phyloP scores from a whole-genome alignment of 2,329 filamentous ascomycete species.

The Hypoxylon rubiginosum region DNA sequence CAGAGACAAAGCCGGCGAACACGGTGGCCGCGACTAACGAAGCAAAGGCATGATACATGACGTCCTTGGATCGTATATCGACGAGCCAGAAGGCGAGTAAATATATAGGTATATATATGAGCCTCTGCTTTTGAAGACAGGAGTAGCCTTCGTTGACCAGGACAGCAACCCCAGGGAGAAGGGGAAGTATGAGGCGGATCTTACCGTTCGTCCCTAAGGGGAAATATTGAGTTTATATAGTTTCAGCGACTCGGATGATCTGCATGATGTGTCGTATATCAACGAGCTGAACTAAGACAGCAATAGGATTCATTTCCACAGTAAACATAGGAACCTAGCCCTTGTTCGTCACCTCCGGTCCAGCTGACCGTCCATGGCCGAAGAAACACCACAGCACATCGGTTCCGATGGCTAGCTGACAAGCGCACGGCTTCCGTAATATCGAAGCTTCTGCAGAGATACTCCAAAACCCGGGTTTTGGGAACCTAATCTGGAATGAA shows the following conservation, averaged over 20 bases:
- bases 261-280: not conserved
- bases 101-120: not conserved
- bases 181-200: not conserved
- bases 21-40: slow-evolving; percentile 27
- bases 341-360: slow-evolving; percentile 5
- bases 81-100: not conserved
- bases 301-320: not conserved
- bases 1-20: slow-evolving; percentile 40
- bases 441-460: slow-evolving; percentile 24
- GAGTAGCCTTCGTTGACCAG: slow-evolving; percentile 6
- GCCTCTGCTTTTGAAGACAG: not conserved
- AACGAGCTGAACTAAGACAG: slow-evolving; percentile 10
- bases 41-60: slow-evolving; percentile 33
- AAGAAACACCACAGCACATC: slow-evolving; percentile 7
- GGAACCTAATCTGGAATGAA: slow-evolving; percentile 27
- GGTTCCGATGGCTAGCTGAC: slow-evolving; percentile 10
- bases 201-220: slow-evolving; percentile 5
- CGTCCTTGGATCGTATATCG: slow-evolving; percentile 9
- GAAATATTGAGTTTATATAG: slow-evolving; percentile 28
- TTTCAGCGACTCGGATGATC: slow-evolving; percentile 7
- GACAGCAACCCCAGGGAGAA: not conserved
- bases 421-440: slow-evolving; percentile 23
- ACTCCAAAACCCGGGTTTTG: slow-evolving; percentile 20
- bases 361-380: slow-evolving; percentile 22
- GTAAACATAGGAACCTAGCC: not conserved